These are phyloP conservation scores for Apiospora sp. DNA, from an alignment of 2,329 filamentous ascomycete species.

Conservation along the genomic window DNA sequence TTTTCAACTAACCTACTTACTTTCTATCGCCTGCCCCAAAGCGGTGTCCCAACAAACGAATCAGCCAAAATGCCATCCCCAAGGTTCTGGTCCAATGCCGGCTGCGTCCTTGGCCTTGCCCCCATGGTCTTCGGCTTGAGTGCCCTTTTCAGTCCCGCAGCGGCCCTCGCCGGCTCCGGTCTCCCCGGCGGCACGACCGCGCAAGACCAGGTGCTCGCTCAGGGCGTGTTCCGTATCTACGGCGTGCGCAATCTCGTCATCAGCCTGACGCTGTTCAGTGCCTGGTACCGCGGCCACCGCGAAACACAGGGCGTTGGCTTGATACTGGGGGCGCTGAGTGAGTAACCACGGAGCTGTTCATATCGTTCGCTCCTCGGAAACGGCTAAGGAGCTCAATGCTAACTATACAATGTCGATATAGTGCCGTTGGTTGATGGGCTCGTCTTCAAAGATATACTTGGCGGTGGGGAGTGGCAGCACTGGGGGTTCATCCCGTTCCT, in stretches of 20 bases:
- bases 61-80: background rate
- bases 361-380: too few relatives aligned
- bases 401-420: background rate
- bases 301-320: background rate
- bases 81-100: background rate
- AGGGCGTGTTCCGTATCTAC: background rate
- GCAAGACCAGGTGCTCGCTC: background rate
- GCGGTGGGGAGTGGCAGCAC: background rate
- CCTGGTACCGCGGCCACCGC: background rate
- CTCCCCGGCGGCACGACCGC: background rate
- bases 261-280: background rate
- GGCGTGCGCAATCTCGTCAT: conserved; percentile 12
- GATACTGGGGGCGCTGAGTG: background rate
- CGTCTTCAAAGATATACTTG: background rate
- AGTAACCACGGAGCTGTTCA: too few relatives aligned
- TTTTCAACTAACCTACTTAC: too few relatives aligned
- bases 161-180: background rate
- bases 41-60: background rate
- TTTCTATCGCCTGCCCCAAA: too few relatives aligned
- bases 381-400: too few relatives aligned
- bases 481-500: background rate
- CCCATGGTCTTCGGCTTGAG: background rate
- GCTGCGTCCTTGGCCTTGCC: background rate
- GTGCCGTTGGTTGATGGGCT: background rate
- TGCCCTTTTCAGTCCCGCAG: background rate